Evolutionary conservation across 441 rosid genomes (phyloP).

Genomic region (Theobroma grandiflorum): DNA sequence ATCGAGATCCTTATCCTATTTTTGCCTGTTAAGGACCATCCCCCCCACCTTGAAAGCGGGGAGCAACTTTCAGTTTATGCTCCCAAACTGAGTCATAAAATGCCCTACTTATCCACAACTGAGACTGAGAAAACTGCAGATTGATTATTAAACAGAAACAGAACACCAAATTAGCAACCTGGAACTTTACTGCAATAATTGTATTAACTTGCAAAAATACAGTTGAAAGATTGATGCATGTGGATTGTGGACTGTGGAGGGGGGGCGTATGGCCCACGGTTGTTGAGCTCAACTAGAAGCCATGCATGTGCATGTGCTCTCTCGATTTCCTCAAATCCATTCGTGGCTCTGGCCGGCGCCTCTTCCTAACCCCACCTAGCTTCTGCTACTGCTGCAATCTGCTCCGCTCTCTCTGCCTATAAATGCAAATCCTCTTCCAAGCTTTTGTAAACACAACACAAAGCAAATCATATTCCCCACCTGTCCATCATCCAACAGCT

Average conservation of each 20-base stretch:
- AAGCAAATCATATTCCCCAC: neutral
- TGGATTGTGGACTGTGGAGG: slow-evolving; percentile 25
- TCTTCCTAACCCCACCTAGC: neutral
- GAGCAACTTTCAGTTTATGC: neutral
- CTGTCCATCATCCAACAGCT: neutral
- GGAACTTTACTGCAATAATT: neutral
- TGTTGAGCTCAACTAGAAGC: slow-evolving; percentile 27
- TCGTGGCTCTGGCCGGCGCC: slow-evolving; percentile 23
- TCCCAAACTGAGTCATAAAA: neutral
- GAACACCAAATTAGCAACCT: neutral
- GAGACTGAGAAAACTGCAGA: neutral
- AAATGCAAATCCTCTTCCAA: slow-evolving; percentile 14
- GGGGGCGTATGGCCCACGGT: slow-evolving; percentile 1
- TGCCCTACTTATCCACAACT: neutral
- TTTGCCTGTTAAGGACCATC: too few relatives aligned
- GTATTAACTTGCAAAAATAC: slow-evolving; percentile 6
- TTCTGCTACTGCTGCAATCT: neutral
- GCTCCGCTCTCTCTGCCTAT: slow-evolving; percentile 3
- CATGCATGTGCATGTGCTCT: slow-evolving; percentile 29
- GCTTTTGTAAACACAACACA: neutral
- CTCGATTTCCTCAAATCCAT: slow-evolving; percentile 18
- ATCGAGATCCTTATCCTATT: neutral
- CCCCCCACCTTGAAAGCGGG: neutral
- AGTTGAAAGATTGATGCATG: slow-evolving; percentile 19
- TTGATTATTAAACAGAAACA: neutral